Evolutionary conservation across 192 early-diverging fungal species (phyloP), one percentile per base, ranked within the genome.

Genomic region (Physocladia obscura): DNA sequence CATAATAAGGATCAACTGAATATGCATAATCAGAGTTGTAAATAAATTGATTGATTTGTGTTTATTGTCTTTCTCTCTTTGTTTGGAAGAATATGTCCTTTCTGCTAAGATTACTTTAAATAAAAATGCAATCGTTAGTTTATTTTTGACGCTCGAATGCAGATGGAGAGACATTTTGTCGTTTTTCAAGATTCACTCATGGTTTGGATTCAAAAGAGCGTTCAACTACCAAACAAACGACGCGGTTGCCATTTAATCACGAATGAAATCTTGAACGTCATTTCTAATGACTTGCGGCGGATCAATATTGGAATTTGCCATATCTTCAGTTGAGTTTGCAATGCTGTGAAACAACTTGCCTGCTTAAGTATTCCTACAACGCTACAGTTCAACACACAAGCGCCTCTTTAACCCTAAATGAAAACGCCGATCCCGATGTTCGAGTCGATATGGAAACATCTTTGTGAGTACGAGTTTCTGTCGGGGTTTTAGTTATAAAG

Each of bases 381-480:
- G n/a, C 40, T 44, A 13, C 40, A 44, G 40, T 97, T 34, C 91
- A 94, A 74, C 95, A 97, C 69, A 97, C 93, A 0, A 93, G 91
- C 17, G 94, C 94, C 0, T 94, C 94, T 0, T 74, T 97, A 11
- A 90, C 90, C 44, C 62, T 97, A 31, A 96, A 96, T 71, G 95
- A 97, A 73, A 94, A 94, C 69, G 89, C 78, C 30, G 93, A 92
- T 75, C 79, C 85, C 22, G 87, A 84, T 37, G 89, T 94, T 15
- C 77, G 93, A 11, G 77, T 73, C 0, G 95, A 97, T 67, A 90
- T 96, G 89, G 89, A 92, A 31, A 93, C 92, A 89, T 88, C 85
- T 13, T 24, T 21, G 29, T 30, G 54, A 6, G 29, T 26, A 55
- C 54, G 29, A 6, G 54, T 24, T 55, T 26, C 54, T 21, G 29